phyloP scores from a whole-genome alignment of 2,329 filamentous ascomycete genomes.

The Talaromyces marneffei region DNA sequence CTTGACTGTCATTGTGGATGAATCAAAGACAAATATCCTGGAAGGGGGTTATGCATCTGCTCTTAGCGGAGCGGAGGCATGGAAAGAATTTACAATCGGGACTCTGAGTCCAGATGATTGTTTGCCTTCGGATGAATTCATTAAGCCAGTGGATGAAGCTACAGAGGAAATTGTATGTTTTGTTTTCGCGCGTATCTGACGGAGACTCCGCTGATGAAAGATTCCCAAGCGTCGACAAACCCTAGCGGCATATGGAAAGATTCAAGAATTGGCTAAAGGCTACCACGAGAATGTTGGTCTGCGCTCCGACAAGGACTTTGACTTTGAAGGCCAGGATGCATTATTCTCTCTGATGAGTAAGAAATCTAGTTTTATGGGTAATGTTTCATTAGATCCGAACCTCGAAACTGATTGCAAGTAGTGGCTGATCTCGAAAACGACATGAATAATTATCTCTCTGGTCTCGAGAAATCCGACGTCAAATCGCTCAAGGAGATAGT shows the following conservation, averaged over 20 bases:
- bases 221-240: background rate
- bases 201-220: background rate
- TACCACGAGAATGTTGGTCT: too few species aligned
- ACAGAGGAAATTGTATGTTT: background rate
- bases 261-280: background rate
- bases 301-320: too few species aligned
- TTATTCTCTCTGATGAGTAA: too few species aligned
- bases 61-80: background rate
- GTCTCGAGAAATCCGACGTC: background rate
- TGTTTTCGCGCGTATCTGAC: background rate
- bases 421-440: background rate
- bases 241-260: background rate
- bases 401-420: background rate
- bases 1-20: background rate
- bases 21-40: background rate
- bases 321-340: too few species aligned
- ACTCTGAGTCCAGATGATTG: background rate
- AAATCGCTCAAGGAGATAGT: background rate
- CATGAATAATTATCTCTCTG: background rate
- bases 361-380: too few species aligned
- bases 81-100: too few species aligned
- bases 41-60: background rate
- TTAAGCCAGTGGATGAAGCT: background rate
- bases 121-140: background rate
- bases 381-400: background rate